Evolutionary conservation across 345 rosid genomes (phyloP).

Genomic region (Murraya koenigii): DNA sequence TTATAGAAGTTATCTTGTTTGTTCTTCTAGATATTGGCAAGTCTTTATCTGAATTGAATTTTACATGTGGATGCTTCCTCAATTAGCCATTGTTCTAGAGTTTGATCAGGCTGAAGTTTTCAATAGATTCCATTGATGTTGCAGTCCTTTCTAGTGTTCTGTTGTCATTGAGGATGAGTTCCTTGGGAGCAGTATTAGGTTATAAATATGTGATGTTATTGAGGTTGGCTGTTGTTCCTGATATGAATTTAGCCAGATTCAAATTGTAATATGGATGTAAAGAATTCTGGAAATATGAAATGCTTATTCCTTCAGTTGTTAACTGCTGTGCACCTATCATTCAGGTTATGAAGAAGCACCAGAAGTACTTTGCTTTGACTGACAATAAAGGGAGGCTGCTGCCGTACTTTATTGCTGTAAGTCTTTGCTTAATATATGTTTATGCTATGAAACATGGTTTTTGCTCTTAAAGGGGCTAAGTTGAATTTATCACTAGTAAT

Average conservation of each 20-base stretch:
- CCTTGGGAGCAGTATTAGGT: not conserved
- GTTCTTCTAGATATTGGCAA: not conserved
- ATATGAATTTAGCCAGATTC: not conserved
- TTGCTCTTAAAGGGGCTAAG: constrained; percentile 10
- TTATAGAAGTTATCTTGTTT: not conserved
- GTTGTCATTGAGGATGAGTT: not conserved
- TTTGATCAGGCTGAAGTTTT: not conserved
- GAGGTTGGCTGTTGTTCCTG: not conserved
- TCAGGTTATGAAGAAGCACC: constrained; percentile 98
- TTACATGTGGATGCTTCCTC: not conserved
- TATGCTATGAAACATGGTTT: constrained; percentile 12
- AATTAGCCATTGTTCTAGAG: constrained; percentile 4
- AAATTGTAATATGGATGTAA: not conserved
- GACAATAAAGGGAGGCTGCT: constrained; percentile 66
- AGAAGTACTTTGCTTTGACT: constrained; percentile 76
- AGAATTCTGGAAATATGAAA: not conserved
- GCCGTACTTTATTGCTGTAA: constrained; percentile 87
- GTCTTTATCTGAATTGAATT: not conserved
- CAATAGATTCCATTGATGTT: not conserved
- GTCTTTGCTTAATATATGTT: constrained; percentile 25
- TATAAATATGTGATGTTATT: not conserved
- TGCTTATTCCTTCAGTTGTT: not conserved
- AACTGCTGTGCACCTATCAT: constrained; percentile 15
- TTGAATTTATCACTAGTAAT: constrained; percentile 11
- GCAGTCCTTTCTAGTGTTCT: not conserved